Evolutionary conservation across 768 basidiomycete species (phyloP), one percentile per base, ranked within the genome.

Genomic region (Termitomyces sp.): DNA sequence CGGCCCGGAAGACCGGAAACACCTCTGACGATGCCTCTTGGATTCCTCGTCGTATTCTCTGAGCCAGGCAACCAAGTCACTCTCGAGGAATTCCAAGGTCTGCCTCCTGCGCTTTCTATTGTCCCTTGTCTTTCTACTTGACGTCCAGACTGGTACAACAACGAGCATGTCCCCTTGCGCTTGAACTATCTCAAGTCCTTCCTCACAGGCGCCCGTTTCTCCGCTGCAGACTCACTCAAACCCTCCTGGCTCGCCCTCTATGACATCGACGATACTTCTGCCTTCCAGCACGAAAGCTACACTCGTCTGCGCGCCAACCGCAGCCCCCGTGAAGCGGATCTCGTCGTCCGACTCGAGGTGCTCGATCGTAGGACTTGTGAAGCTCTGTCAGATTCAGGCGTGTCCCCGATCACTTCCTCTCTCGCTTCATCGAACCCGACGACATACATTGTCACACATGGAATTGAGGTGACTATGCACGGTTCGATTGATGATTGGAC

Each of bases 111-210:
- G 23, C 50, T 54, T 3, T 2, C 14, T 18, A 47, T 38, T n/a
- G 30, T 6, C 30, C 40, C 18, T 57, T 12, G 40, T 13, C 3
- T 30, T 30, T 49, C 48, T 28, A 56, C 48, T 12, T 5, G 23
- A 36, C 38, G n/a, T 46, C 9, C 48, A 79, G 79, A 79, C 58
- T 83, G 82, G 82, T 83, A 83, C 68, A 74, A 82, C 63, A 79
- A 80, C 56, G 82, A 83, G 69, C 82, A 82, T 63, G 75, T 83
- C 38, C 81, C 81, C 0, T 68, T 82, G 1, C 77, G 82, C 12
- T 67, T 82, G 56, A 72, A 82, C 60, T 70, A 75, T 56, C 69
- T 82, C 5, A 66, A 69, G 7, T 74, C 76, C 9, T 82, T 82
- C 69, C 72, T 80, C 43, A 78, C 79, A 6, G 80, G 78, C 0